Evolutionary conservation across 768 basidiomycete species (phyloP).

Genomic region (Pulveroboletus sp.): DNA sequence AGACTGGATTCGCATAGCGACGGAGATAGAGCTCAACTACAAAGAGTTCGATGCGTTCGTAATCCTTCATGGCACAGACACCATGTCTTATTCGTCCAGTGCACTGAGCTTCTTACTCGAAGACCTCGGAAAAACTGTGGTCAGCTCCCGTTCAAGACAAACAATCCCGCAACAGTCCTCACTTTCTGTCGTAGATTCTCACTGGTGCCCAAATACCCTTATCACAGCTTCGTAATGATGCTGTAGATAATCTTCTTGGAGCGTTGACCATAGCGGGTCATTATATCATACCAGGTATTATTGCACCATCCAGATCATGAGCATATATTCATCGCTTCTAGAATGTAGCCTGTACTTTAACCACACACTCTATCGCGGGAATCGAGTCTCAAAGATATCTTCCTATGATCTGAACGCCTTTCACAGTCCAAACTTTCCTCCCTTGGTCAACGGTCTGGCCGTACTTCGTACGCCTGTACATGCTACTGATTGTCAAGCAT

Average conservation of each 20-base stretch:
- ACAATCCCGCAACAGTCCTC: background rate
- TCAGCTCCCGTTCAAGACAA: constrained; percentile 30
- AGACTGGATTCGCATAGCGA: constrained; percentile 91
- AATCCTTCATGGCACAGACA: constrained; percentile 87
- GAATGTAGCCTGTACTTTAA: constrained; percentile 90
- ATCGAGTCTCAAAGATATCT: constrained; percentile 77
- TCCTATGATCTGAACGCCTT: constrained; percentile 84
- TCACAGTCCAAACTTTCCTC: constrained; percentile 77
- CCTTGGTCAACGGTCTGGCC: constrained; percentile 67
- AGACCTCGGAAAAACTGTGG: constrained; percentile 89
- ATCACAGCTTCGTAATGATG: constrained; percentile 89
- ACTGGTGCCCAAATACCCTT: constrained; percentile 94
- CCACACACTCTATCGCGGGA: constrained; percentile 81
- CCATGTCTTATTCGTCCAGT: constrained; percentile 86
- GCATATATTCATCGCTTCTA: constrained; percentile 25
- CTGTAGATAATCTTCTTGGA: constrained; percentile 88
- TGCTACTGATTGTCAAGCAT: constrained; percentile 3
- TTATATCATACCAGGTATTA: constrained; percentile 82
- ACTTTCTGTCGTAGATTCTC: constrained; percentile 53
- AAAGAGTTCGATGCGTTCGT: constrained; percentile 84
- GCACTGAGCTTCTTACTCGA: constrained; percentile 89
- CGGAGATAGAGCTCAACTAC: constrained; percentile 93
- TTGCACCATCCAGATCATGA: background rate
- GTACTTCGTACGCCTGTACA: background rate
- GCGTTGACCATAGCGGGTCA: constrained; percentile 86